Percentiles rank a stretch among this genome's conserved stretches.
Evolutionary conservation across 2,329 filamentous ascomycete genomes (phyloP).

Genomic region (Cladosporium colombiae): DNA sequence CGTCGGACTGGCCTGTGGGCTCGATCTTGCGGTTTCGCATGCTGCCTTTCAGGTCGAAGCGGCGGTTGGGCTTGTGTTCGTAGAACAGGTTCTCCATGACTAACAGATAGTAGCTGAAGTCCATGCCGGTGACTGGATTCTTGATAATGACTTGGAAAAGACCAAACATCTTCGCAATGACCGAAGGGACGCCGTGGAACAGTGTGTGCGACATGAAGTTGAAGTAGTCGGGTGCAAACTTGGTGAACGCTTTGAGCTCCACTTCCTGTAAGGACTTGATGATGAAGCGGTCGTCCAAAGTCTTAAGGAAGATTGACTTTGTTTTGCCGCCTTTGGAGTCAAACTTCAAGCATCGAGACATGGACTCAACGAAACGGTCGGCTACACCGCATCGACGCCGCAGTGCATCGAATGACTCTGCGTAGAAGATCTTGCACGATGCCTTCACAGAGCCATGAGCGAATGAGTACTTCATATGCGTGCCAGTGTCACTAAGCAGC

Average conservation of each 20-base stretch:
- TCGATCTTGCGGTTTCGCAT: conserved; percentile 99
- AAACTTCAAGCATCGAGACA: conserved; percentile 95
- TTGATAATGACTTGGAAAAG: conserved; percentile 98
- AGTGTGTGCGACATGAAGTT: conserved; percentile 94
- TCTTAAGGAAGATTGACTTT: conserved; percentile 96
- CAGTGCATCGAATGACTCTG: conserved; percentile 94
- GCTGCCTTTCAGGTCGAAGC: conserved; percentile 89
- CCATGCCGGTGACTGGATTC: conserved; percentile 84
- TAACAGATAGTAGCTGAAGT: conserved; percentile 91
- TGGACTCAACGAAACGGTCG: conserved; percentile 90
- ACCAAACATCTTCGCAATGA: conserved; percentile 98
- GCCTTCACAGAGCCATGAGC: conserved; percentile 90
- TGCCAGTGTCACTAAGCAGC: conserved; percentile 79
- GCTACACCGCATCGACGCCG: conserved; percentile 89
- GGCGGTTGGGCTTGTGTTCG: conserved; percentile 79
- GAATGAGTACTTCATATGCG: conserved; percentile 95
- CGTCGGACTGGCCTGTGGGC: conserved; percentile 90
- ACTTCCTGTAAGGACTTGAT: conserved; percentile 88
- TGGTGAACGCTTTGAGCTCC: conserved; percentile 90
- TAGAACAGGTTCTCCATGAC: conserved; percentile 99
- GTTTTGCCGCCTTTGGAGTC: conserved; percentile 98
- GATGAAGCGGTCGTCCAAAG: conserved; percentile 88
- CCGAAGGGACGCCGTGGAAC: conserved; percentile 88
- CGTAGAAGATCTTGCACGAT: conserved; percentile 98
- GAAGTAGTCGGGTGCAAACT: conserved; percentile 96